Evolutionary conservation across 1,284 basidiomycete genomes (phyloP).

Genomic region (Fereydounia khargensis): DNA sequence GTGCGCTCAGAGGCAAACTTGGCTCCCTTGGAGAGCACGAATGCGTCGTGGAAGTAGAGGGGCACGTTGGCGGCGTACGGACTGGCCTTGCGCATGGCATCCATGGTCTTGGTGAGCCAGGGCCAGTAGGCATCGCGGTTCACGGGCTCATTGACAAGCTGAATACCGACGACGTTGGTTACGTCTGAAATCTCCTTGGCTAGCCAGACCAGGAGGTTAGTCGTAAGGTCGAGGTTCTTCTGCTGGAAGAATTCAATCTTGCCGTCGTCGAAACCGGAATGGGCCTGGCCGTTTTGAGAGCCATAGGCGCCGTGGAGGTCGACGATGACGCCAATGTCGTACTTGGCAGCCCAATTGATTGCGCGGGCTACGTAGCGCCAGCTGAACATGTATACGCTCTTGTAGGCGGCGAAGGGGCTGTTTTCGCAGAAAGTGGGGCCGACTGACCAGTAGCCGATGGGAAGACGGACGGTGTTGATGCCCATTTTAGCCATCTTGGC

Average conservation of each 20-base stretch:
- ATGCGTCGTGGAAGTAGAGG: constrained; percentile 74
- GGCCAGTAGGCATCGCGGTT: constrained; percentile 45
- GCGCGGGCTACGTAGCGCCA: constrained; percentile 66
- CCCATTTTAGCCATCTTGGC: constrained; percentile 51
- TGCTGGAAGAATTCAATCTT: constrained; percentile 63
- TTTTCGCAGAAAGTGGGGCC: constrained; percentile 59
- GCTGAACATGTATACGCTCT: constrained; percentile 67
- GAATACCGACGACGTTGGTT: constrained; percentile 71
- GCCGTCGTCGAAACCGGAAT: constrained; percentile 72
- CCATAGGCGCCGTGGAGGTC: constrained; percentile 74
- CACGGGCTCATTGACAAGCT: constrained; percentile 73
- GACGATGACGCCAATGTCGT: constrained; percentile 70
- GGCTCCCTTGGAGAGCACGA: constrained; percentile 66
- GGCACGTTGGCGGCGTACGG: constrained; percentile 64
- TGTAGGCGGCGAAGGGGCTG: constrained; percentile 66
- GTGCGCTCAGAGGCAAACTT: constrained; percentile 63
- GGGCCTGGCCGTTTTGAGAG: constrained; percentile 66
- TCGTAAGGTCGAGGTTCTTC: constrained; percentile 65
- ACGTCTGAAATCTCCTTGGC: constrained; percentile 65
- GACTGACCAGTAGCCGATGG: constrained; percentile 58
- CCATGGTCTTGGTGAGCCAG: constrained; percentile 60
- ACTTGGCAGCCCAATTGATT: constrained; percentile 69
- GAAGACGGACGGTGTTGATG: constrained; percentile 58
- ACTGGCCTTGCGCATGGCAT: constrained; percentile 63
- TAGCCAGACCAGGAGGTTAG: constrained; percentile 65